A percentile compares a stretch with the other conserved stretches of the same genome.
These are phyloP conservation scores for Aspergillus caelatus DNA, from an alignment of 2,329 filamentous ascomycete genomes.

Conservation along the genomic window DNA sequence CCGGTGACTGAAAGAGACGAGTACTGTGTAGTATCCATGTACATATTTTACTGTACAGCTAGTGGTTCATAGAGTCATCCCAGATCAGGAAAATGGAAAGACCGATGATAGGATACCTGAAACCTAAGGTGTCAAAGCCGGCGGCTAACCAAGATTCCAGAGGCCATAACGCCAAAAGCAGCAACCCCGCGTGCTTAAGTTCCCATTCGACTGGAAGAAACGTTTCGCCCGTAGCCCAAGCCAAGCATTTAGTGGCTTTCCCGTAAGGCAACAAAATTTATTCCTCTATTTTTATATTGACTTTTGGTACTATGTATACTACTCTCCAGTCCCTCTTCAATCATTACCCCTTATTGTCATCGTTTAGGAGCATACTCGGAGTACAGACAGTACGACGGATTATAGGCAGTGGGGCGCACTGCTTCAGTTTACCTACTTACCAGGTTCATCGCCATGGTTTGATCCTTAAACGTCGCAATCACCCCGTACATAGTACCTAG, in stretches of 20 bases:
- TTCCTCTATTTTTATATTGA: slow-evolving; percentile 3
- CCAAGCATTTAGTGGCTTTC: slow-evolving; percentile 5
- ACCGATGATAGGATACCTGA: background rate
- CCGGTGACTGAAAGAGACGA: background rate
- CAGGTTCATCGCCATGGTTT: background rate
- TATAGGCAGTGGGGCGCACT: slow-evolving; percentile 1
- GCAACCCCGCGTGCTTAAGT: slow-evolving; percentile 3
- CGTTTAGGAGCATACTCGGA: background rate
- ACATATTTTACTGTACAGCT: too few species aligned
- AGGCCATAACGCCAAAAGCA: background rate
- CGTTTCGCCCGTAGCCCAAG: background rate
- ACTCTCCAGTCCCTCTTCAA: background rate
- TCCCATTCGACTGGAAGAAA: slow-evolving; percentile 3
- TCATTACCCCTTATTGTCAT: background rate
- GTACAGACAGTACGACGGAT: background rate
- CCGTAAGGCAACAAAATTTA: slow-evolving; percentile 15
- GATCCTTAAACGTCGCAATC: background rate
- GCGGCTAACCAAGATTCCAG: background rate
- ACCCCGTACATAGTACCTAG: background rate
- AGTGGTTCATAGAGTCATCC: background rate
- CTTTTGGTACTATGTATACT: background rate
- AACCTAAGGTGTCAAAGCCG: background rate
- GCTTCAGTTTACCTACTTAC: background rate
- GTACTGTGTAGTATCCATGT: too few species aligned
- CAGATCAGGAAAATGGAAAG: background rate